Evolutionary conservation across 2,329 filamentous ascomycete species (phyloP), one percentile per base, ranked within the genome.

Genomic region (Alternaria sp.): DNA sequence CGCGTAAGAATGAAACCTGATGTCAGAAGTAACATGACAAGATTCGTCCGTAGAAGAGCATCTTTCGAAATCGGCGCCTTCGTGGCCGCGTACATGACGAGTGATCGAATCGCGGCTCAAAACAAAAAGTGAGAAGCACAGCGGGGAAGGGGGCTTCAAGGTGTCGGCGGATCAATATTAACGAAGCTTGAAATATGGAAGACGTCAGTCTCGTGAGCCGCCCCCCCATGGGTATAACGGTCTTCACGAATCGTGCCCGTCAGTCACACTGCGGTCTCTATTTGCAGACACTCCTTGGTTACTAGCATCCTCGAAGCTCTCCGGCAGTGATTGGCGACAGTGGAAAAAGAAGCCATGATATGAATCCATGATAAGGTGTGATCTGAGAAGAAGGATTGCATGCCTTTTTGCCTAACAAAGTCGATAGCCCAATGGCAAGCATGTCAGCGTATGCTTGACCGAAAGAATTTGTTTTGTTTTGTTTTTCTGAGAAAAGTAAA

Each of bases 21-120:
- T 28, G 64, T 63, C 31, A 68, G 51, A n/a, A 57, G 53, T 31
- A 68, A 56, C 58, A 68, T 60, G 29, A 56, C 51, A 21, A 44
- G 39, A 33, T 63, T 62, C n/a, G 60, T 56, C 21, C 58, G 49
- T 10, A 57, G 37, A 24, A 68, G 42, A 37, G 59, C 61, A 14
- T 50, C 45, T 29, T 31, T 51, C 5, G 51, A 51, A 39, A 64
- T 52, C 23, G 56, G 54, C 7, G 49, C 56, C 40, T 62, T 66
- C 24, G 40, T 28, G 7, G 40, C 13, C 23, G 6, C 28, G 28
- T 21, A 46, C 28, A 46, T 46, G 13, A n/a, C 7, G 40, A n/a
- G 11, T 14, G 3, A 14, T 14, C 5, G 5, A 5, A 9, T 41
- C 10, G 17, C 10, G 21, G 17, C 10, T 26, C 39, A 26, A n/a